Conservation (phyloP, 2,329 filamentous ascomycete genomes). For the Ceratocystiopsis sp. region DNA sequence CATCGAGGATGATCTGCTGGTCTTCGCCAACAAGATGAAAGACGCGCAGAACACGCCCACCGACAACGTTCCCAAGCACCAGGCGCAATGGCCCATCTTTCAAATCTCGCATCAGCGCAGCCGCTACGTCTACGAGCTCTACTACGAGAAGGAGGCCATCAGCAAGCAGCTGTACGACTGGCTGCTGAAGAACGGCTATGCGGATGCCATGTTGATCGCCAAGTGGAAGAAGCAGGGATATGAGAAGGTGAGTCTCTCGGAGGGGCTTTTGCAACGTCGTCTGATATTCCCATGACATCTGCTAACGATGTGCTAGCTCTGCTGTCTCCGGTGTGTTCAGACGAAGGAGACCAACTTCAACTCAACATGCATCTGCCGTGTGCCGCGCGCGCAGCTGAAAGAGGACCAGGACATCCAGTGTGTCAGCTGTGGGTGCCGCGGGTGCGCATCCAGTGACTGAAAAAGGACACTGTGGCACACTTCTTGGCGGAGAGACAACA, state of each 20-base stretch:
- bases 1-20: constrained; percentile 71
- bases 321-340: constrained; percentile 89
- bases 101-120: constrained; percentile 87
- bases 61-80: constrained; percentile 65
- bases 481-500: no score
- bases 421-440: constrained; percentile 84
- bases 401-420: constrained; percentile 84
- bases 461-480: no score
- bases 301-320: constrained; percentile 42
- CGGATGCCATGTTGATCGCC: constrained; percentile 85
- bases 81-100: constrained; percentile 93
- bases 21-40: constrained; percentile 85
- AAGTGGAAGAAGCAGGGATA: constrained; percentile 99
- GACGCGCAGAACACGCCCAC: constrained; percentile 82
- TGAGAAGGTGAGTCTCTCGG: constrained; percentile 54
- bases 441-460: constrained; percentile 49
- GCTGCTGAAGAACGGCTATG: constrained; percentile 91
- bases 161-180: constrained; percentile 85
- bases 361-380: constrained; percentile 90
- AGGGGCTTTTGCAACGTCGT: background rate
- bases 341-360: constrained; percentile 99
- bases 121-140: constrained; percentile 91
- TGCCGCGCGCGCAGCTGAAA: constrained; percentile 77
- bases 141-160: constrained; percentile 96
- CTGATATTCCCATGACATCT: background rate